phyloP scores from a whole-genome alignment of 768 basidiomycete species.

The Royoungia palumana region DNA sequence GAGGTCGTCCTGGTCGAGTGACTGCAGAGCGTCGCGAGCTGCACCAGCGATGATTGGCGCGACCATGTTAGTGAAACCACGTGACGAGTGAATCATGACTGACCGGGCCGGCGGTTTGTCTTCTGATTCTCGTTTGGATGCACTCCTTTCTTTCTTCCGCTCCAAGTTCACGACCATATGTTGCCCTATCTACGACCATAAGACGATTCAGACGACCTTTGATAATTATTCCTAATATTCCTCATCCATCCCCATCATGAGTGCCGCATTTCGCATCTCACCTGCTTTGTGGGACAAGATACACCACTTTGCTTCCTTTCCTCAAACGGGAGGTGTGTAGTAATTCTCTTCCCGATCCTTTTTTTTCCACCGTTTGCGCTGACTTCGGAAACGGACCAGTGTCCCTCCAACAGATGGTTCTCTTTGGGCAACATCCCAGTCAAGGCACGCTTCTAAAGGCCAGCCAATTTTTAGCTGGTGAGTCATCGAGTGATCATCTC shows the following conservation, averaged over 20 bases:
- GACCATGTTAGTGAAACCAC: background rate
- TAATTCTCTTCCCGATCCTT: background rate
- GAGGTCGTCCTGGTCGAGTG: conserved; percentile 50
- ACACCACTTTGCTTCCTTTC: conserved; percentile 87
- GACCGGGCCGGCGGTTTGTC: background rate
- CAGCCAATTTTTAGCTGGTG: conserved; percentile 82
- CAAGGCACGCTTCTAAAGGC: conserved; percentile 94
- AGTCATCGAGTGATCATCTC: conserved; percentile 9
- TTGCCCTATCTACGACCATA: background rate
- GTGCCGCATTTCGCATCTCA: conserved; percentile 62
- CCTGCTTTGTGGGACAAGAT: conserved; percentile 84
- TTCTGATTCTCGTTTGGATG: background rate
- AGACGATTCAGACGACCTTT: background rate
- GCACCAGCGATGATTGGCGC: conserved; percentile 21
- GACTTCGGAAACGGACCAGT: conserved; percentile 49
- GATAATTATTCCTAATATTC: background rate
- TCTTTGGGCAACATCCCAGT: conserved; percentile 93
- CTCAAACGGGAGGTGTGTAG: conserved; percentile 81
- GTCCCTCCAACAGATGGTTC: conserved; percentile 95
- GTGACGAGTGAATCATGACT: conserved; percentile 9
- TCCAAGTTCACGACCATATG: conserved; percentile 7
- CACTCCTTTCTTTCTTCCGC: too few species aligned
- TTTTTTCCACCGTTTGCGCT: background rate
- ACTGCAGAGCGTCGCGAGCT: conserved; percentile 49
- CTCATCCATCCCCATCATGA: conserved; percentile 25